Percentiles rank a stretch among this genome's conserved stretches.
These are phyloP conservation scores for Boletus reticulatus DNA, from an alignment of 768 basidiomycete genomes.

Conservation along the genomic window DNA sequence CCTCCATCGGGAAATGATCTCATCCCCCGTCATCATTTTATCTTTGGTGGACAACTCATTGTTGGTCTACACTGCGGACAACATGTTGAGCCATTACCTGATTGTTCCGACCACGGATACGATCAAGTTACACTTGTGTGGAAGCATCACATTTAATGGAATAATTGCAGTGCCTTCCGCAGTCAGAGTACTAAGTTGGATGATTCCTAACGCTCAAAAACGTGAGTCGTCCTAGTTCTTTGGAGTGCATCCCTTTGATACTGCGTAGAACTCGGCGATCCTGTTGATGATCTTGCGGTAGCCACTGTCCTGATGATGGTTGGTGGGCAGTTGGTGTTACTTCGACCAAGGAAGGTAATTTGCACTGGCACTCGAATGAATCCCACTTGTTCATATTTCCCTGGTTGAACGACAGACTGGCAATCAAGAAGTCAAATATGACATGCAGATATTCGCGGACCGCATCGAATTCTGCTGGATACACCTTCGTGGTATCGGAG, in stretches of 20 bases:
- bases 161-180: conserved; percentile 81
- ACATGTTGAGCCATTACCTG: conserved; percentile 89
- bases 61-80: conserved; percentile 91
- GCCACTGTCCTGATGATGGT: conserved; percentile 97
- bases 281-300: conserved; percentile 85
- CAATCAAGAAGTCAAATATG: conserved; percentile 89
- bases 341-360: conserved; percentile 82
- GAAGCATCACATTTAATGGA: conserved; percentile 91
- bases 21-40: conserved; percentile 78
- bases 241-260: conserved; percentile 5
- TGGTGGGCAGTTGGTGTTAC: conserved; percentile 84
- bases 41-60: conserved; percentile 94
- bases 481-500: conserved; percentile 88
- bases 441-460: conserved; percentile 95
- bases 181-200: conserved; percentile 93
- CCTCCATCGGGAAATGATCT: conserved; percentile 74
- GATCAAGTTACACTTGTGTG: conserved; percentile 87
- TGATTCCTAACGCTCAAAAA: conserved; percentile 92
- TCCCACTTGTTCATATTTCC: background rate
- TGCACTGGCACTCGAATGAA: background rate
- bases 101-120: conserved; percentile 81
- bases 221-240: conserved; percentile 48
- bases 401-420: conserved; percentile 53
- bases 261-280: conserved; percentile 85
- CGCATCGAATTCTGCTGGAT: conserved; percentile 99